phyloP scores from a whole-genome alignment of 345 rosid genomes.

The Gossypium bickii region DNA sequence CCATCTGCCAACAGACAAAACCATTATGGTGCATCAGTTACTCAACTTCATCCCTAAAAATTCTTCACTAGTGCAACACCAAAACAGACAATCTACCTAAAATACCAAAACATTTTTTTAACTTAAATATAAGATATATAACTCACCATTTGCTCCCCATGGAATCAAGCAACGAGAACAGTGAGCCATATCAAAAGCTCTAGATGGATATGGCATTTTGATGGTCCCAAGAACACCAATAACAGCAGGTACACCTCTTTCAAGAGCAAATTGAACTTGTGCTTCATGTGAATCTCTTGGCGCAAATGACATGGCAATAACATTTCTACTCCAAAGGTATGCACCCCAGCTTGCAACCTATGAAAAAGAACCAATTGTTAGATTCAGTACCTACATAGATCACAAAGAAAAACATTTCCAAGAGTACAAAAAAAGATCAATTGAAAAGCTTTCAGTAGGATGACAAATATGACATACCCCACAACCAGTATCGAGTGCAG shows the following conservation, averaged over 20 bases:
- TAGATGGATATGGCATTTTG: constrained; percentile 85
- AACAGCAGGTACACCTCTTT: constrained; percentile 98
- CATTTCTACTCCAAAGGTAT: constrained; percentile 95
- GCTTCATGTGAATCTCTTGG: constrained; percentile 99
- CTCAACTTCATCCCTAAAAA: not conserved
- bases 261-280: constrained; percentile 97
- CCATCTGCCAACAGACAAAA: not conserved
- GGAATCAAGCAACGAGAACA: constrained; percentile 98
- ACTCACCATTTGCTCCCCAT: constrained; percentile 92
- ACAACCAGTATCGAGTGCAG: constrained; percentile 96
- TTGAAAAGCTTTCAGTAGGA: not conserved
- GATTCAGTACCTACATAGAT: not conserved
- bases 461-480: constrained; percentile 76
- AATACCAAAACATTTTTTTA: not conserved
- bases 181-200: constrained; percentile 97
- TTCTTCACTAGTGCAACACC: not conserved
- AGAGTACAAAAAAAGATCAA: constrained; percentile 5
- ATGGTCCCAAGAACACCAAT: constrained; percentile 96
- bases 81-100: not conserved
- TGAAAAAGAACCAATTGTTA: not conserved
- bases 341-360: constrained; percentile 99
- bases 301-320: constrained; percentile 93
- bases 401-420: constrained; percentile 8
- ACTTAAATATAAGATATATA: not conserved
- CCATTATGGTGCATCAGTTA: not conserved